A percentile compares a stretch with the other conserved stretches of the same genome.
These are phyloP conservation scores for Letharia columbiana DNA, from an alignment of 495 filamentous ascomycete species.

Conservation along the genomic window DNA sequence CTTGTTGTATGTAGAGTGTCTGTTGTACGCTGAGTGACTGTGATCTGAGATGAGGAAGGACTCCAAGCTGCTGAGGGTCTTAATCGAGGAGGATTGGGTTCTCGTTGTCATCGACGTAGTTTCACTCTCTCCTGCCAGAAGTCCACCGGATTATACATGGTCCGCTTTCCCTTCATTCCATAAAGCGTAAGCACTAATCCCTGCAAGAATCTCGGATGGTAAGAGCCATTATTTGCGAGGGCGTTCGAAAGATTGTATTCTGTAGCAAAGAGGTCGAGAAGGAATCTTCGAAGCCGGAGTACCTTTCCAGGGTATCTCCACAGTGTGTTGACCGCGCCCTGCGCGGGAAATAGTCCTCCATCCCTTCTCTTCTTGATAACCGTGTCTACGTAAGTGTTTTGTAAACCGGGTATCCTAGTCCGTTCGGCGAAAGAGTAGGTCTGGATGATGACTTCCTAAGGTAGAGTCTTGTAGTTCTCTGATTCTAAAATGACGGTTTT, in stretches of 20 bases:
- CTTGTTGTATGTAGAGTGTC: background rate
- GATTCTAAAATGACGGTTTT: background rate
- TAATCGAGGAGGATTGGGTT: constrained; percentile 10
- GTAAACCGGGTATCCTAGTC: background rate
- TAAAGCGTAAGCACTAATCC: background rate
- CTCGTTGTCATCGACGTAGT: background rate
- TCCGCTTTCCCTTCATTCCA: background rate
- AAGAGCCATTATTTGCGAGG: background rate
- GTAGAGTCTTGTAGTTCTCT: background rate
- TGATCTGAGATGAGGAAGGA: background rate
- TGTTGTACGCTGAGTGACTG: background rate
- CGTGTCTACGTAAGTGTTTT: constrained; percentile 10
- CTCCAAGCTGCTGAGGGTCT: background rate
- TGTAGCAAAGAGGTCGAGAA: background rate
- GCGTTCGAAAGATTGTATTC: background rate
- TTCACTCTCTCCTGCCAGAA: constrained; percentile 2
- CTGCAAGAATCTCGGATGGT: constrained; percentile 9
- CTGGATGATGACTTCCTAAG: constrained; percentile 2
- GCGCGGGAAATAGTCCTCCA: background rate
- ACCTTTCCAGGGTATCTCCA: background rate
- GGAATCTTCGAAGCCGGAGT: background rate
- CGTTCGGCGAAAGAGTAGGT: constrained; percentile 11
- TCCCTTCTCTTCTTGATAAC: constrained; percentile 4
- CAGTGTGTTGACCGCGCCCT: background rate
- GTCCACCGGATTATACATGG: background rate